Evolutionary conservation across 306 rosid species (phyloP), one percentile per base, ranked within the genome.

Genomic region (Inga laurina): DNA sequence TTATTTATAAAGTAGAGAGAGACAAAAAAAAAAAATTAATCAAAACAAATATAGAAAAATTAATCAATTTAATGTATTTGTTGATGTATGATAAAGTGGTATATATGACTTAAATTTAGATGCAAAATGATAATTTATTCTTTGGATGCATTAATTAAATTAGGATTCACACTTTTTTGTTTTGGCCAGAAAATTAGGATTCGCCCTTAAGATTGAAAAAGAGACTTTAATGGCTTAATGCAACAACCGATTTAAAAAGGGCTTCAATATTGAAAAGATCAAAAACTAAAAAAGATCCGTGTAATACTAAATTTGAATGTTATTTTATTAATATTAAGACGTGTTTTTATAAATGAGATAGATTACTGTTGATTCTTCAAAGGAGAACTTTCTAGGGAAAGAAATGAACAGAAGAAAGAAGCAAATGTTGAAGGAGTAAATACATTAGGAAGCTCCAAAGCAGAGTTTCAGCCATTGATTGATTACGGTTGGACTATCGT

Each of bases 401-500:
- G n/a, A 27, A 24, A 44, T 3, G 3, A 8, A 56, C n/a, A n/a
- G 4, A 52, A 0, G 16, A 9, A 46, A 14, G 11, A 1, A 19
- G 0, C 14, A 43, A 43, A 69, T 3, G 21, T 45, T 44, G 76
- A 70, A 41, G 74, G 15, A 41, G 74, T 70, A 70, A 70, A 69
- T 39, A 27, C 10, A 0, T 16, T 1, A 0, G 27, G 44, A 79
- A 79, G 66, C 44, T 39, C 34, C 18, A 10, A 39, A 10, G 16
- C 14, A 39, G 27, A 19, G 89, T 76, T 85, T 75, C 64, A 75
- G 67, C 72, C 84, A 86, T 89, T 69, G 89, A 86, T 86, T 84
- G 49, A 46, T 49, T 49, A 54, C 79, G 76, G 79, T 77, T 83
- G 87, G 82, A 87, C 67, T 39, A 89, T 81, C 91, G 62, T 65